Percentiles rank a stretch among this genome's conserved stretches.
phyloP scores from a whole-genome alignment of 805 yeast genomes.

The Starmerella lactis-condensi region DNA sequence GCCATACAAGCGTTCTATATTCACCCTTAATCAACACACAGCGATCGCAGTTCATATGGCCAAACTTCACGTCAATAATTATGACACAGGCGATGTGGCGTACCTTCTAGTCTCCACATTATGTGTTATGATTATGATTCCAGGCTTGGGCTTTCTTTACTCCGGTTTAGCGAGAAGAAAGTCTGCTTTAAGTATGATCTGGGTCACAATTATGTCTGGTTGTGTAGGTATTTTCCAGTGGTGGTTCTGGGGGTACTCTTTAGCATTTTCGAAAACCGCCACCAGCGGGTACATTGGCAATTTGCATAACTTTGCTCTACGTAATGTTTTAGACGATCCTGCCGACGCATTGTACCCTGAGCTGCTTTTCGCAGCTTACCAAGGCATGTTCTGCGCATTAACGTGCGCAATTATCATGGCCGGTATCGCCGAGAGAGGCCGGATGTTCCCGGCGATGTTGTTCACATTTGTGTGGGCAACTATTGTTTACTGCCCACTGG shows the following conservation, averaged over 20 bases:
- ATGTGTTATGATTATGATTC: slow-evolving; percentile 77
- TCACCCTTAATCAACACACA: no score
- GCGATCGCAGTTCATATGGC: slow-evolving; percentile 7
- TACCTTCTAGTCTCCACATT: slow-evolving; percentile 24
- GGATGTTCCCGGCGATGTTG: slow-evolving; percentile 66
- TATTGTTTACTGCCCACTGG: slow-evolving; percentile 81
- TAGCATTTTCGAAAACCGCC: slow-evolving; percentile 69
- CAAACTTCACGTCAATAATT: slow-evolving; percentile 14
- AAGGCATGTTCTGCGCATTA: slow-evolving; percentile 82
- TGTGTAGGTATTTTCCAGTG: slow-evolving; percentile 69
- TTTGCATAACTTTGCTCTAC: slow-evolving; percentile 62
- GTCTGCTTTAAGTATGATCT: slow-evolving; percentile 71
- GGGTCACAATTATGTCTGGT: slow-evolving; percentile 58
- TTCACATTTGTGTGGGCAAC: slow-evolving; percentile 81
- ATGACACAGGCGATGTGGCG: slow-evolving; percentile 25
- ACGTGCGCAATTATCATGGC: slow-evolving; percentile 84
- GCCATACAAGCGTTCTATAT: no score
- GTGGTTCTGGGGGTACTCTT: slow-evolving; percentile 97
- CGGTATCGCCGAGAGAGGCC: slow-evolving; percentile 82
- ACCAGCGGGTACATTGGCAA: slow-evolving; percentile 77
- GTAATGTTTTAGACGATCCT: slow-evolving; percentile 39
- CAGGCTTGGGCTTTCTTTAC: slow-evolving; percentile 82
- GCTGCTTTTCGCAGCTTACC: slow-evolving; percentile 67
- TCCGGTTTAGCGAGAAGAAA: slow-evolving; percentile 82
- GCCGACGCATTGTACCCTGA: slow-evolving; percentile 46